A percentile compares a stretch with the other conserved stretches of the same genome.
Conservation (phyloP, 305 asterid genomes). For the Ilex paraguariensis region DNA sequence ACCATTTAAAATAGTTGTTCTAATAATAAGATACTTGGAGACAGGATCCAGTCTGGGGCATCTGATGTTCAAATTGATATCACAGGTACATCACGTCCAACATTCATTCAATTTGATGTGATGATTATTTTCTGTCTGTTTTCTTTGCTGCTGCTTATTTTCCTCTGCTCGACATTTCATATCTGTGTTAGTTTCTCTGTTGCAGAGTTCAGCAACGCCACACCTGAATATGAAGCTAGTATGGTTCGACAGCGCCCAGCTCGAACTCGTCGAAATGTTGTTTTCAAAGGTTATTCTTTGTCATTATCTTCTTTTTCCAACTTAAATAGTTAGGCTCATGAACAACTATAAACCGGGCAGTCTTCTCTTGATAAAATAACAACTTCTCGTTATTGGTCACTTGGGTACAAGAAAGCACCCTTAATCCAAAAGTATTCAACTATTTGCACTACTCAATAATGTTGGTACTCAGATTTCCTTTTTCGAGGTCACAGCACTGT, state of each 20-base stretch:
- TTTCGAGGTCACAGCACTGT: background rate
- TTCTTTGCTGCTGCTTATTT: background rate
- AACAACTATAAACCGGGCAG: background rate
- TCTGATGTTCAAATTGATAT: constrained; percentile 15
- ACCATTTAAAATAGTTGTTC: background rate
- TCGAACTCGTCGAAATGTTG: constrained; percentile 6
- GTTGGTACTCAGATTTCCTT: background rate
- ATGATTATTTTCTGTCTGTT: constrained; percentile 1
- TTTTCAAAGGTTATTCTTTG: constrained; percentile 18
- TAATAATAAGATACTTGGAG: background rate
- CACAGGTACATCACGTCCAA: constrained; percentile 15
- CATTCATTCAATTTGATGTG: background rate
- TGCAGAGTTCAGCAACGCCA: constrained; percentile 6
- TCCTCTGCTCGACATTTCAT: background rate
- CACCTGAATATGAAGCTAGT: constrained; percentile 8
- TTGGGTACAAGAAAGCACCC: background rate
- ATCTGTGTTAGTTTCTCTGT: background rate
- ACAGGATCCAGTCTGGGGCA: constrained; percentile 8
- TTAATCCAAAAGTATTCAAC: background rate
- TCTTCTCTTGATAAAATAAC: background rate
- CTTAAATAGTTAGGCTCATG: background rate
- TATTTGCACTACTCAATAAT: too few species aligned
- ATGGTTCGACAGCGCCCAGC: constrained; percentile 4
- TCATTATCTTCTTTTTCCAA: background rate
- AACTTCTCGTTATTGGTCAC: background rate